A percentile compares a stretch with the other conserved stretches of the same genome.
These are phyloP conservation scores for Ophiostoma tasmaniense DNA, from an alignment of 2,329 filamentous ascomycete species.

Conservation along the genomic window DNA sequence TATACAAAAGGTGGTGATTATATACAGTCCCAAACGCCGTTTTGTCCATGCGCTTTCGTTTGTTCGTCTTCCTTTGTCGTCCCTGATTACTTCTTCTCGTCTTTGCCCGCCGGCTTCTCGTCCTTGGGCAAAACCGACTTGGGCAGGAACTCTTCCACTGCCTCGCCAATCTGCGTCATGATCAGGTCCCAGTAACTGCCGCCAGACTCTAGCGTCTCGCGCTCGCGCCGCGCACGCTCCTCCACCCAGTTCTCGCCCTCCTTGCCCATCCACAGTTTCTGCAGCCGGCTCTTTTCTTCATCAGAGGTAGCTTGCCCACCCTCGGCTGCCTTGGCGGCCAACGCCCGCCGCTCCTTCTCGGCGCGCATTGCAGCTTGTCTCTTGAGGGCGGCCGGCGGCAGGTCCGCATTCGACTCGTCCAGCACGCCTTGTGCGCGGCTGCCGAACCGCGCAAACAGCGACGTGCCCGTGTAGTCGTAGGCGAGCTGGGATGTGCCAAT, in stretches of 20 bases:
- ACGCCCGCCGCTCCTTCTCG: constrained; percentile 33
- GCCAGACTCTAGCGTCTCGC: constrained; percentile 45
- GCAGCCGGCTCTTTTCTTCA: constrained; percentile 24
- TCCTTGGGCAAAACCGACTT: neutral
- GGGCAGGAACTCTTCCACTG: constrained; percentile 24
- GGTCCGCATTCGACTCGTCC: constrained; percentile 22
- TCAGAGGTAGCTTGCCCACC: constrained; percentile 4
- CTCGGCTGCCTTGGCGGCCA: constrained; percentile 29
- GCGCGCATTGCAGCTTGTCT: constrained; percentile 40
- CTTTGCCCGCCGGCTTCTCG: neutral
- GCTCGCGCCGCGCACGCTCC: constrained; percentile 32
- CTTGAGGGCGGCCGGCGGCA: constrained; percentile 47
- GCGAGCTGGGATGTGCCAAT: constrained; percentile 47
- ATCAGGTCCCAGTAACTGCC: constrained; percentile 50
- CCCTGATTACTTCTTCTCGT: neutral
- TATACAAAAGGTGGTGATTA: neutral
- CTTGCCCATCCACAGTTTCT: constrained; percentile 50
- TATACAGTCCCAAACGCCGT: constrained; percentile 7
- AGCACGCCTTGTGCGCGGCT: constrained; percentile 30
- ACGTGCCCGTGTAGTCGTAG: constrained; percentile 48
- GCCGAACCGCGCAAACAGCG: constrained; percentile 40
- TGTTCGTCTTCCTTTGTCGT: neutral
- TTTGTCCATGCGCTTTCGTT: neutral
- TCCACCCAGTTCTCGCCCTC: constrained; percentile 43
- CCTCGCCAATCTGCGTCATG: constrained; percentile 48